Evolutionary conservation across 2,329 filamentous ascomycete genomes (phyloP), one percentile per base, ranked within the genome.

Genomic region (Paraconiothyrium sp.): DNA sequence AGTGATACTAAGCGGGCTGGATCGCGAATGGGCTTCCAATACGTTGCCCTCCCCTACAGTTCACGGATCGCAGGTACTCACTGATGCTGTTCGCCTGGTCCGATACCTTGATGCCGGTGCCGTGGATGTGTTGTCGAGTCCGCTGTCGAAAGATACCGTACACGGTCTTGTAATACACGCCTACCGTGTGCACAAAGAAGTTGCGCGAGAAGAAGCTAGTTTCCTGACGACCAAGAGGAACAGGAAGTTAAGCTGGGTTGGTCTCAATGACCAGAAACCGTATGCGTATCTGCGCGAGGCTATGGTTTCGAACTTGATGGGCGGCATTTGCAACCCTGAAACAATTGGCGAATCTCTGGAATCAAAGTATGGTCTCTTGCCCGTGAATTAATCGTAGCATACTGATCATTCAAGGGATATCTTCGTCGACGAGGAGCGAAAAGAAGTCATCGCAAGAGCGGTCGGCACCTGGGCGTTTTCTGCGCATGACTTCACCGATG

Each of bases 241-340:
- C 48, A 87, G 93, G 58, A 96, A 96, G 78, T 88, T 93, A 57
- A 97, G 94, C 0, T 97, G 94, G 94, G 93, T 97, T 46, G 93
- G 94, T 30, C 86, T 96, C 11, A 88, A 92, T 72, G 92, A 94
- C 68, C 88, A 92, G 69, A 91, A 94, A 75, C 93, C 93, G 1
- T 97, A 93, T 80, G 90, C 92, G 16, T 97, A 97, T 79, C 81
- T 97, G 58, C 86, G 94, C 62, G 94, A 97, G 80, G 92, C 92
- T 54, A 97, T 97, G 93, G 94, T 97, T 5, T 95, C 93, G 1
- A 90, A 90, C 59, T 84, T 97, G 60, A 95, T 97, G 92, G 90
- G 90, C 72, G 89, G 92, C 41, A 97, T 97, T 58, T 97, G 94
- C 78, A 91, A 90, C 65, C 87, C 81, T 74, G 88, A 84, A 81